Conservation (phyloP, 345 rosid genomes). For the Pelargonium nanum region DNA sequence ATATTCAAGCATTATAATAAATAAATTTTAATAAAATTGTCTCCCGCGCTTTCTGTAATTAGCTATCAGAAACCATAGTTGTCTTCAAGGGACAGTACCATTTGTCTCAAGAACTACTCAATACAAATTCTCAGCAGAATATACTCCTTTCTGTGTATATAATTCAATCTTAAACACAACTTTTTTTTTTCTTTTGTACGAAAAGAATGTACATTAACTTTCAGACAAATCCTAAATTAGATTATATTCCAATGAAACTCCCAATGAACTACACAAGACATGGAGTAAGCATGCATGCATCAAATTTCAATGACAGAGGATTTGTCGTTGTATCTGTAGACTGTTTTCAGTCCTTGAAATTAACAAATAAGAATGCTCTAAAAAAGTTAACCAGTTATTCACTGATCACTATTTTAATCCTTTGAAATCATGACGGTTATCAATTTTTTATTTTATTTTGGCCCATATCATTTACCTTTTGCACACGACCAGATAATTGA, state of each 20-base stretch:
- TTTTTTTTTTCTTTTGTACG: too few species aligned
- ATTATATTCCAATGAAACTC: too few species aligned
- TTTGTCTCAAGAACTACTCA: background rate
- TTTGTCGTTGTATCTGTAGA: too few species aligned
- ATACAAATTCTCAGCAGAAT: too few species aligned
- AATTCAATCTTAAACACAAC: background rate
- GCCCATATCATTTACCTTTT: conserved; percentile 44
- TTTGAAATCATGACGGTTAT: background rate
- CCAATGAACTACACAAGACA: too few species aligned
- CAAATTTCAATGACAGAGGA: too few species aligned
- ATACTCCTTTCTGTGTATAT: background rate
- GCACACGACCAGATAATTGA: conserved; percentile 59
- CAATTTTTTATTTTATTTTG: too few species aligned
- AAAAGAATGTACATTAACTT: too few species aligned
- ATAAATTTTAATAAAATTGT: too few species aligned
- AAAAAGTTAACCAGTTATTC: background rate
- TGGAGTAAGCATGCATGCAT: too few species aligned
- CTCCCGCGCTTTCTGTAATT: too few species aligned
- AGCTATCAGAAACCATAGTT: background rate
- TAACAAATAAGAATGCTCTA: background rate
- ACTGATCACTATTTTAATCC: background rate
- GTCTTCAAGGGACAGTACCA: too few species aligned
- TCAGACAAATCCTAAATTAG: background rate
- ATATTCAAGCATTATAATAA: background rate
- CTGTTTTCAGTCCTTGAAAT: background rate